phyloP scores from a whole-genome alignment of 371 early-diverging fungal genomes.

The Mucor sp. region DNA sequence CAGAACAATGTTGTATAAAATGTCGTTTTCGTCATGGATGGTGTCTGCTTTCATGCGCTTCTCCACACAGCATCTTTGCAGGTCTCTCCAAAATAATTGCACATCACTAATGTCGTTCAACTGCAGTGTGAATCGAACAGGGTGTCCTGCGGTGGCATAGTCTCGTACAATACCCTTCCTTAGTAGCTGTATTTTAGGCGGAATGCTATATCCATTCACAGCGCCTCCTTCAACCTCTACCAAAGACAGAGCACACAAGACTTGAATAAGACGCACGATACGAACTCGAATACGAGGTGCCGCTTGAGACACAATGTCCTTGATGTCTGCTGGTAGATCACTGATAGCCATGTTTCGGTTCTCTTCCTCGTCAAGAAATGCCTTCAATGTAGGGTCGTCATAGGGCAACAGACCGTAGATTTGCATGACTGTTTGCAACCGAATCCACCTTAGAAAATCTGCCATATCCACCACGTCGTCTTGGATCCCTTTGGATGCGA shows the following conservation, averaged over 20 bases:
- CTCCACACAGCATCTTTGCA: background rate
- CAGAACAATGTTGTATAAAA: constrained; percentile 4
- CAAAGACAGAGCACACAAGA: constrained; percentile 2
- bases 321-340: constrained; percentile 16
- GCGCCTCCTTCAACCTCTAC: background rate
- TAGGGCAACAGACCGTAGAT: constrained; percentile 10
- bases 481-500: background rate
- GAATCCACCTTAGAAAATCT: background rate
- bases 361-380: background rate
- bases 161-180: background rate
- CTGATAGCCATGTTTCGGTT: background rate
- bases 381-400: background rate
- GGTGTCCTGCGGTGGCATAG: background rate
- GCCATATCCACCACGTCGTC: background rate
- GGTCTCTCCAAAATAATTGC: constrained; percentile 7
- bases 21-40: background rate
- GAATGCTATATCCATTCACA: background rate
- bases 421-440: background rate
- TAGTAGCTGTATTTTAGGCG: background rate
- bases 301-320: background rate
- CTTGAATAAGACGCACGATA: background rate
- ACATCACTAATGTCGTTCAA: constrained; percentile 4
- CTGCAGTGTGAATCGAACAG: background rate
- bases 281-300: background rate
- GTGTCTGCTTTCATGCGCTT: background rate